phyloP scores from a whole-genome alignment of 1,139 yeast species.

The Pichia kudriavzevii region DNA sequence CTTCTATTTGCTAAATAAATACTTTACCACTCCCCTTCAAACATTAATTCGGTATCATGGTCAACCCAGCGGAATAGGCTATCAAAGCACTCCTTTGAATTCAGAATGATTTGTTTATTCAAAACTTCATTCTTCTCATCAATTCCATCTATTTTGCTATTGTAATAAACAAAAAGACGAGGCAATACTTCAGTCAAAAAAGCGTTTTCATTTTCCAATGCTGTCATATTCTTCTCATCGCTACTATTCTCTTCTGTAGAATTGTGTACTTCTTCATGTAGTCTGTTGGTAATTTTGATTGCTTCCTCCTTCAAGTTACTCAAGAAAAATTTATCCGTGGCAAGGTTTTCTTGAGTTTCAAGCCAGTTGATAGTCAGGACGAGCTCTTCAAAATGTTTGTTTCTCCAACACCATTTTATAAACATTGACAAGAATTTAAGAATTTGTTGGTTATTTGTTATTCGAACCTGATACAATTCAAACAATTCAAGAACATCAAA shows the following conservation, averaged over 20 bases:
- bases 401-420: slow-evolving; percentile 17
- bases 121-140: slow-evolving; percentile 6
- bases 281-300: slow-evolving; percentile 1
- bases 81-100: slow-evolving; percentile 11
- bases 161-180: slow-evolving; percentile 13
- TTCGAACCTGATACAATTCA: slow-evolving; percentile 1
- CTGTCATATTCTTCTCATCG: neutral
- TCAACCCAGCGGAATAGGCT: slow-evolving; percentile 16
- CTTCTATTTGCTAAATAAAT: neutral
- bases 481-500: slow-evolving; percentile 4
- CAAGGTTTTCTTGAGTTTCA: slow-evolving; percentile 15
- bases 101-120: slow-evolving; percentile 7
- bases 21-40: slow-evolving; percentile 9
- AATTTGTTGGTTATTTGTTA: slow-evolving; percentile 15
- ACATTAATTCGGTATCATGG: slow-evolving; percentile 12
- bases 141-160: slow-evolving; percentile 12
- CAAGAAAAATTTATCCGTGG: slow-evolving; percentile 16
- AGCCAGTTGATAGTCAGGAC: slow-evolving; percentile 18
- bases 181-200: slow-evolving; percentile 8
- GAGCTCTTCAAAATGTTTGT: slow-evolving; percentile 15
- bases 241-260: neutral
- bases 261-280: slow-evolving; percentile 4
- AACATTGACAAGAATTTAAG: slow-evolving; percentile 18
- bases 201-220: slow-evolving; percentile 6
- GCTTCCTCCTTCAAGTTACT: slow-evolving; percentile 10